Base-by-base conservation (phyloP, 2,329 filamentous ascomycete genomes). In the Phialophora macrospora region DNA sequence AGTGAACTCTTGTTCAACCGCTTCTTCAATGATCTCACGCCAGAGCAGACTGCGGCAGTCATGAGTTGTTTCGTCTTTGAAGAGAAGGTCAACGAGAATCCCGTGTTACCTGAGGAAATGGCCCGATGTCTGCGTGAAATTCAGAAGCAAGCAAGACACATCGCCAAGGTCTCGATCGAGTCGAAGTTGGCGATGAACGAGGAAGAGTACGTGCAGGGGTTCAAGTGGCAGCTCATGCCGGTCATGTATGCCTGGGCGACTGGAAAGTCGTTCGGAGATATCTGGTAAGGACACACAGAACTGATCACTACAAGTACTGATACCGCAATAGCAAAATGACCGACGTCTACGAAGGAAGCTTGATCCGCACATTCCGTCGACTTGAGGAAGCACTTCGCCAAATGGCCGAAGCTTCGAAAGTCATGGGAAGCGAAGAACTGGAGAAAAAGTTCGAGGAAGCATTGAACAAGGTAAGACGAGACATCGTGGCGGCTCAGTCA, bases 151-250 rank as follows among this genome's bases (percentile, higher is more conserved):
- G 95, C 95, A 9, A 85, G 91, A 68, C 87, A 91, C 59, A 89
- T 99, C 67, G 95, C 94, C 70, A 97, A 97, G 82, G 90, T 99
- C 65, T 95, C 92, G 63, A 88, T 92, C 76, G 95, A 99, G 80
- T 95, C 92, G 78, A 99, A 99, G 81, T 83, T 99, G 51, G 85
- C 92, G 9, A 80, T 97, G n/a, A 95, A 97, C 72, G 94, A 98
- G 78, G 93, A 98, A 60, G 93, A 97, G 74, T 99, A 97, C 74
- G 86, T 95, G 24, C 84, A 91, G 72, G 89, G 88, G 58, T 90
- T 99, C 81, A 97, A 97, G 81, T 93, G 88, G 83, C 90, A 98
- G 81, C 83, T 99, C 58, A 98, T 99, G 94, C 94, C 97, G 75
- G 95, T 97, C 41, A 93, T 99, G 3, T 91, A 89, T 74, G 86